Evolutionary conservation across 768 basidiomycete species (phyloP).

Genomic region (Rhodotorula kratochvilovae): DNA sequence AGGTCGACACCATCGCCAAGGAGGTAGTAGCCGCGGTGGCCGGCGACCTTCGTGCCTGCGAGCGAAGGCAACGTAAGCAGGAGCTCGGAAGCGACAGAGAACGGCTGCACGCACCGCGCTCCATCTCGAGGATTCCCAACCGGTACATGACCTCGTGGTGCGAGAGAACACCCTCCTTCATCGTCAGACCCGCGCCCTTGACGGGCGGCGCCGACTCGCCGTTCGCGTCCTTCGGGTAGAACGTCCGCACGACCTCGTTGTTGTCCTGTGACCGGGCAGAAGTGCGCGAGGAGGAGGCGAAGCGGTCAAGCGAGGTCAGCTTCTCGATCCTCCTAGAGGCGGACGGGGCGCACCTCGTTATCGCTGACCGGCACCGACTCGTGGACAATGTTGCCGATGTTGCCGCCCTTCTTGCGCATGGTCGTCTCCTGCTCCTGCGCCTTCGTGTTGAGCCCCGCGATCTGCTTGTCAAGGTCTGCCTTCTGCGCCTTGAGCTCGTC

Average conservation of each 20-base stretch:
- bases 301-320: neutral
- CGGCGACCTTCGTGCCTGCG: conserved; percentile 80
- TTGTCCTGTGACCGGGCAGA: conserved; percentile 63
- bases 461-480: conserved; percentile 74
- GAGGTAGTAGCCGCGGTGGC: conserved; percentile 94
- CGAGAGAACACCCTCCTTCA: conserved; percentile 70
- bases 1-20: conserved; percentile 93
- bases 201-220: conserved; percentile 52
- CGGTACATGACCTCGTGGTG: conserved; percentile 94
- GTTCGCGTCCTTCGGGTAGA: conserved; percentile 76
- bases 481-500: conserved; percentile 81
- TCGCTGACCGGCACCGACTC: conserved; percentile 75
- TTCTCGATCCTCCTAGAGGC: neutral
- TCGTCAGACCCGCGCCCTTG: conserved; percentile 42
- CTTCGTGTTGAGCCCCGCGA: conserved; percentile 69
- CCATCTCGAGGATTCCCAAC: conserved; percentile 92
- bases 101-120: conserved; percentile 72
- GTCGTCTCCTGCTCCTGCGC: conserved; percentile 67
- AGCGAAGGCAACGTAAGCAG: neutral
- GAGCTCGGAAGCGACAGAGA: neutral
- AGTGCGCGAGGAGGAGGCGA: conserved; percentile 1
- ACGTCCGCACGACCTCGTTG: conserved; percentile 72
- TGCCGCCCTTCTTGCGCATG: conserved; percentile 74
- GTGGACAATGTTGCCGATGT: conserved; percentile 88
- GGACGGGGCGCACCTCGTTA: conserved; percentile 64